These are phyloP conservation scores for Fusarium anguioides DNA, from an alignment of 2,329 filamentous ascomycete genomes.

Conservation along the genomic window DNA sequence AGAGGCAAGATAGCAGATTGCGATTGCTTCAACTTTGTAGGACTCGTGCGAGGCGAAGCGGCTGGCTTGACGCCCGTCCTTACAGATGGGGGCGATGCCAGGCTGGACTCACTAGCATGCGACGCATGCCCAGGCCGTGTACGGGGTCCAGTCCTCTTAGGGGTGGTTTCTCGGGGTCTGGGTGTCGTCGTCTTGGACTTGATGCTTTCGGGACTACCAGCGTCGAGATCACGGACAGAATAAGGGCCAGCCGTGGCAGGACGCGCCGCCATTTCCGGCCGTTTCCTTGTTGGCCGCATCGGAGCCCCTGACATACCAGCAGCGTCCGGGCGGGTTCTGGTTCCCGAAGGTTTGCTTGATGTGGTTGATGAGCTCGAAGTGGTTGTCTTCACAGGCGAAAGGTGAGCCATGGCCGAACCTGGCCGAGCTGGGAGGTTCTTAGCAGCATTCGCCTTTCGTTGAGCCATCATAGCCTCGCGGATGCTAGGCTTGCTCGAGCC, in stretches of 20 bases:
- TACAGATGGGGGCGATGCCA: conserved; percentile 57
- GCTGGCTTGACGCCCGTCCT: conserved; percentile 48
- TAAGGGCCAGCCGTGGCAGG: conserved; percentile 75
- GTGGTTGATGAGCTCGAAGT: conserved; percentile 45
- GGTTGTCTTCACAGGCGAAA: conserved; percentile 63
- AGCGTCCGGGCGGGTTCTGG: conserved; percentile 58
- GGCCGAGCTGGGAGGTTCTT: conserved; percentile 66
- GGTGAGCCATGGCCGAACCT: conserved; percentile 72
- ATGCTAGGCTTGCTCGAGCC: conserved; percentile 72
- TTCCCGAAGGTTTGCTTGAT: conserved; percentile 50
- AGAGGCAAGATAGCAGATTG: conserved; percentile 44
- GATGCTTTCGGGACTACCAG: conserved; percentile 59
- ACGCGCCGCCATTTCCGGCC: conserved; percentile 67
- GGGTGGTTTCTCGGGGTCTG: conserved; percentile 63
- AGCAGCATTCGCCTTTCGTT: conserved; percentile 72
- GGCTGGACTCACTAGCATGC: conserved; percentile 63
- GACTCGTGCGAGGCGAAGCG: conserved; percentile 57
- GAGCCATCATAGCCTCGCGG: conserved; percentile 85
- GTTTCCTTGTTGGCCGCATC: conserved; percentile 68
- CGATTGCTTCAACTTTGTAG: conserved; percentile 53
- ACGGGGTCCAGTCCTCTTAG: conserved; percentile 61
- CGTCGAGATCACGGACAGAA: conserved; percentile 64
- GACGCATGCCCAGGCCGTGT: conserved; percentile 60
- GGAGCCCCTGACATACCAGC: conserved; percentile 72
- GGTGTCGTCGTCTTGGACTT: conserved; percentile 62